These are phyloP conservation scores for Candolleomyces efflorescens DNA, from an alignment of 768 basidiomycete species.

Conservation along the genomic window DNA sequence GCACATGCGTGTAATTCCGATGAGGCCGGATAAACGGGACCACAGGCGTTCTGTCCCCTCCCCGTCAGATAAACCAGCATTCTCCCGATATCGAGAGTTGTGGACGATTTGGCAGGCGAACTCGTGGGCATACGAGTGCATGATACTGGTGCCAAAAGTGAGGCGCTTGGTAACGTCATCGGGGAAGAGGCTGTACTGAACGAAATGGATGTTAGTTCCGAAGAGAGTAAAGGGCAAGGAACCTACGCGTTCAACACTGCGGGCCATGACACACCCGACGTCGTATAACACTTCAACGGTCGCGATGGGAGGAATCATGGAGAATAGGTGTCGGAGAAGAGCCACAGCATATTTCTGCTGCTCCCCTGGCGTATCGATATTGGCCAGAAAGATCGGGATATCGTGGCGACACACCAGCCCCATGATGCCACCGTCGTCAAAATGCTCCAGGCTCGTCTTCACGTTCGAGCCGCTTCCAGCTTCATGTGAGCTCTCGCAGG, in stretches of 20 bases:
- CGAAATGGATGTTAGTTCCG: too few relatives aligned
- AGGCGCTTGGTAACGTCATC: slow-evolving; percentile 14
- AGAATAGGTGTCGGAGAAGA: slow-evolving; percentile 25
- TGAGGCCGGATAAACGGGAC: slow-evolving; percentile 27
- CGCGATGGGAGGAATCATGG: slow-evolving; percentile 17
- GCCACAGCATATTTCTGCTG: slow-evolving; percentile 34
- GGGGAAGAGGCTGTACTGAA: slow-evolving; percentile 25
- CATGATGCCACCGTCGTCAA: slow-evolving; percentile 6
- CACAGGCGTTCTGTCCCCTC: slow-evolving; percentile 32
- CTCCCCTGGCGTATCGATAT: slow-evolving; percentile 27
- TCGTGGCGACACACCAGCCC: slow-evolving; percentile 5
- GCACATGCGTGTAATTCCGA: slow-evolving; percentile 9
- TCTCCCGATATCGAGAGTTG: slow-evolving; percentile 24
- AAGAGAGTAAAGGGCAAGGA: too few relatives aligned
- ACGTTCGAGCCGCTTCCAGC: slow-evolving; percentile 20
- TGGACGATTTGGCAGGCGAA: slow-evolving; percentile 30
- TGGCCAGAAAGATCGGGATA: slow-evolving; percentile 1
- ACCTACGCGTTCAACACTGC: slow-evolving; percentile 21
- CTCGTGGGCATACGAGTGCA: slow-evolving; percentile 27
- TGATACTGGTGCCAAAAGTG: slow-evolving; percentile 24
- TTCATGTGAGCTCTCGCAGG: slow-evolving; percentile 27
- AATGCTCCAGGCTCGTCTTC: slow-evolving; percentile 11
- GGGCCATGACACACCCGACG: slow-evolving; percentile 25
- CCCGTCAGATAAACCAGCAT: slow-evolving; percentile 26
- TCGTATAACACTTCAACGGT: slow-evolving; percentile 24